phyloP scores from a whole-genome alignment of 1,284 basidiomycete species.

The Filobasidium uniguttulatum region DNA sequence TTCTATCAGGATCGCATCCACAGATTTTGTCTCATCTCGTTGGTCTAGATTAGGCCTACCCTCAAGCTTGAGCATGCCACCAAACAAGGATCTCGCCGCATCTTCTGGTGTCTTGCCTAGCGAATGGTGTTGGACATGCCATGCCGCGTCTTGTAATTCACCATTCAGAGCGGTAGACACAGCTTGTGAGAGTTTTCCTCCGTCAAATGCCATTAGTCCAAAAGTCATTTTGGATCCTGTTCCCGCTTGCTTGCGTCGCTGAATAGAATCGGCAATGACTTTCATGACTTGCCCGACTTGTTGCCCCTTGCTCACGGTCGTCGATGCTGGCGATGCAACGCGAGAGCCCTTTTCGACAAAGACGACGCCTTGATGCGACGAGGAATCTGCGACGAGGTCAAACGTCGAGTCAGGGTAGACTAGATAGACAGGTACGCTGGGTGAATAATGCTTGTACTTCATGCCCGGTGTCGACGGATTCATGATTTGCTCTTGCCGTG shows the following conservation, averaged over 20 bases:
- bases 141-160: no score
- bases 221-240: no score
- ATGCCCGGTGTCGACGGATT: conserved; percentile 92
- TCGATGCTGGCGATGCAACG: no score
- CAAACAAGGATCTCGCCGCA: conserved; percentile 72
- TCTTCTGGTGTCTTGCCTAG: conserved; percentile 58
- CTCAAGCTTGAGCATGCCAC: conserved; percentile 74
- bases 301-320: not conserved
- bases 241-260: not conserved
- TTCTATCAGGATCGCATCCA: conserved; percentile 77
- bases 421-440: conserved; percentile 65
- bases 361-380: no score
- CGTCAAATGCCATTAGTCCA: conserved; percentile 55
- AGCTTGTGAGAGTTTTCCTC: no score
- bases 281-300: not conserved
- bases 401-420: conserved; percentile 43
- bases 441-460: conserved; percentile 98
- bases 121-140: conserved; percentile 28
- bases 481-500: not conserved
- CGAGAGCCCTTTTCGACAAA: conserved; percentile 35
- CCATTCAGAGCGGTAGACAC: conserved; percentile 11
- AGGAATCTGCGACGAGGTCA: no score
- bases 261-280: not conserved
- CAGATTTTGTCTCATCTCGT: conserved; percentile 41
- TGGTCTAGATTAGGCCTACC: not conserved